Base-by-base conservation (phyloP, 495 filamentous ascomycete species). In the Parathielavia hyrcaniae region DNA sequence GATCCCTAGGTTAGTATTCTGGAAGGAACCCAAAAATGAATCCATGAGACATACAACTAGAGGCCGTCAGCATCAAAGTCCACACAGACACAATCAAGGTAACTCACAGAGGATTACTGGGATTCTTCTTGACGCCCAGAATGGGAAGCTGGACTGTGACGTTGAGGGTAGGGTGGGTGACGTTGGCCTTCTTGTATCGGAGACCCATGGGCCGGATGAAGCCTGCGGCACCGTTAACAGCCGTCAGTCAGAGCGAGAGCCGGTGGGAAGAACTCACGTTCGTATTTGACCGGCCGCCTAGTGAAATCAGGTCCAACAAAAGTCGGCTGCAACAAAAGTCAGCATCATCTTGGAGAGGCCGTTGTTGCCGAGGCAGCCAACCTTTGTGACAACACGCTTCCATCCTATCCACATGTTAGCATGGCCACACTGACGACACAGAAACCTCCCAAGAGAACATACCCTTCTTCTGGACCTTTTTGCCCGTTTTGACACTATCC, bases 111-210 rank as follows among this genome's bases (percentile, higher is more conserved):
- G 90, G 90, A 69, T 88, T 91, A 75, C 93, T 89, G 12, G 93
- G 93, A 76, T 97, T 98, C 86, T 99, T 97, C 81, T 97, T 97
- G 63, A 99, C 93, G 44, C 80, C 81, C 52, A 98, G 81, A 56
- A 98, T 96, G 16, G 92, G 93, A 19, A 98, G 75, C 64, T 98
- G 91, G 10, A 97, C 89, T 0, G 69, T 72, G 23, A 72, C 69
- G 56, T 72, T 72, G 57, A 72, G 64, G 12, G 68, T 69, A 9
- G 69, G 65, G 56, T 90, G 86, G 30, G 90, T 96, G 41, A 96
- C 90, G 68, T 97, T 92, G 59, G 86, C 89, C 75, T 92, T 93
- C 79, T 96, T 96, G 74, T 96, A 95, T 59, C 91, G 81, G 57
- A 91, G 72, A 74, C 85, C 87, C 87, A 90, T 89, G 32, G 87